phyloP scores from a whole-genome alignment of 192 early-diverging fungal genomes.

The Entomortierella beljakovae region DNA sequence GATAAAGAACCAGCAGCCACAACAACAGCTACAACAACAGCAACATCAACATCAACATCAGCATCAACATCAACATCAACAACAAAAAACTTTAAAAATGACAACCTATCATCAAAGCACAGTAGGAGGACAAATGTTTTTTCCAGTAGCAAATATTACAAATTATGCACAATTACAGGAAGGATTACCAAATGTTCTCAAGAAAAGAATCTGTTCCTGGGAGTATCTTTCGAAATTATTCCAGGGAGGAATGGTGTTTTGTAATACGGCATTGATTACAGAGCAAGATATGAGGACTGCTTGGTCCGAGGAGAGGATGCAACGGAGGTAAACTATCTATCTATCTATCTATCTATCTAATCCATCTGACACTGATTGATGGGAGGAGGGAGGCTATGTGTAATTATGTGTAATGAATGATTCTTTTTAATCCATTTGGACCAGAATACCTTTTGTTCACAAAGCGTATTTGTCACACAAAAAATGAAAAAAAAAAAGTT shows the following conservation, averaged over 20 bases:
- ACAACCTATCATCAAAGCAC: too few relatives aligned
- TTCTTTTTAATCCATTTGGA: too few relatives aligned
- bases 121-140: too few relatives aligned
- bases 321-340: slow-evolving; percentile 32
- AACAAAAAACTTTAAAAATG: too few relatives aligned
- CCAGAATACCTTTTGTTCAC: too few relatives aligned
- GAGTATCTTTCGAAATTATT: slow-evolving; percentile 13
- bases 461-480: too few relatives aligned
- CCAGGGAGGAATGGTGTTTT: slow-evolving; percentile 38
- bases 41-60: too few relatives aligned
- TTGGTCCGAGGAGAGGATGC: slow-evolving; percentile 42
- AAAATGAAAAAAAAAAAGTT: too few relatives aligned
- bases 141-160: too few relatives aligned
- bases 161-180: slow-evolving; percentile 26
- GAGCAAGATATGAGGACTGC: slow-evolving; percentile 23
- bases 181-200: slow-evolving; percentile 14
- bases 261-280: slow-evolving; percentile 34
- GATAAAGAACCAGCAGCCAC: neutral
- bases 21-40: neutral
- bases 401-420: slow-evolving; percentile 2
- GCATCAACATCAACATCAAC: too few relatives aligned
- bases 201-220: slow-evolving; percentile 19
- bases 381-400: too few relatives aligned
- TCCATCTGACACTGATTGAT: neutral
- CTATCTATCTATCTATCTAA: neutral